Percentiles rank a stretch among this genome's conserved stretches.
These are phyloP conservation scores for Fusarium sp. DNA, from an alignment of 2,329 filamentous ascomycete species.

Conservation along the genomic window DNA sequence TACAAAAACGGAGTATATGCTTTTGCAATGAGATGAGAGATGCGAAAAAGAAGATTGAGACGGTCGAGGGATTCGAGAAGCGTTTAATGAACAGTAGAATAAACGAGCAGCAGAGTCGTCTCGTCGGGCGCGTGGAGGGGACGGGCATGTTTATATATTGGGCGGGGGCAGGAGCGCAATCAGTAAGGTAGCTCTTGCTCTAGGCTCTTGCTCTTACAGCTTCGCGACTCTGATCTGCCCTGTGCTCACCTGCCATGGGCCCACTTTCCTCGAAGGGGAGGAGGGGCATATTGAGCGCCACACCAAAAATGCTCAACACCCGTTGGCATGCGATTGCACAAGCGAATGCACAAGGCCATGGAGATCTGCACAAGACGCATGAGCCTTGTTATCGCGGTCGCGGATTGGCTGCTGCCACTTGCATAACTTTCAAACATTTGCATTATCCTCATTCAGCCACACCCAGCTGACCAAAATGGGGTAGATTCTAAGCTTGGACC, in stretches of 20 bases:
- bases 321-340: slow-evolving; percentile 44
- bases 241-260: slow-evolving; percentile 45
- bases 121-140: slow-evolving; percentile 68
- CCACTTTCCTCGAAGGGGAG: slow-evolving; percentile 45
- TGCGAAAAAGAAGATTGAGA: slow-evolving; percentile 39
- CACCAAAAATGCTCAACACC: slow-evolving; percentile 39
- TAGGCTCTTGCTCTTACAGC: slow-evolving; percentile 40
- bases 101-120: slow-evolving; percentile 56
- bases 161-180: slow-evolving; percentile 70
- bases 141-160: slow-evolving; percentile 73
- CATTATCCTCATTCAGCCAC: slow-evolving; percentile 49
- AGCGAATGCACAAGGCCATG: slow-evolving; percentile 31
- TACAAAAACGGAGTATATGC: slow-evolving; percentile 29
- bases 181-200: slow-evolving; percentile 60
- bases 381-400: slow-evolving; percentile 10
- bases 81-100: slow-evolving; percentile 50
- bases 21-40: slow-evolving; percentile 48
- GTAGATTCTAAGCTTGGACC: slow-evolving; percentile 45
- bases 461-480: slow-evolving; percentile 34
- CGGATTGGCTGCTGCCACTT: slow-evolving; percentile 9
- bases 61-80: slow-evolving; percentile 33
- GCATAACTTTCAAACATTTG: slow-evolving; percentile 38
- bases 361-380: slow-evolving; percentile 23
- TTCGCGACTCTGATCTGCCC: slow-evolving; percentile 39
- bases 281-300: slow-evolving; percentile 48